Evolutionary conservation across 2,329 filamentous ascomycete genomes (phyloP).

Genomic region (Beauveria sp.): DNA sequence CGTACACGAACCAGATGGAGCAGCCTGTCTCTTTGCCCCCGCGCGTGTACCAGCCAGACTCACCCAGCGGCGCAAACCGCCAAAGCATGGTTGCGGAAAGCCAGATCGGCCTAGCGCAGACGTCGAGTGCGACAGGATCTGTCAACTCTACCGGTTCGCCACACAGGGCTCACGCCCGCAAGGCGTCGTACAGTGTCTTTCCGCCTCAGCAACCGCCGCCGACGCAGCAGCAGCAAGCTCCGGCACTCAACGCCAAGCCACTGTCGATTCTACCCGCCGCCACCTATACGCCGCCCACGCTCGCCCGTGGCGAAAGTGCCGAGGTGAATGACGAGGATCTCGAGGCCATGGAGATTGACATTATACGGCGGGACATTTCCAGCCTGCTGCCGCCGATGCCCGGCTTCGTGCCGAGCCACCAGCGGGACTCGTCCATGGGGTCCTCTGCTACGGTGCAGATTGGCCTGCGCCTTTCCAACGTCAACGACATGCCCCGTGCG

Average conservation of each 20-base stretch:
- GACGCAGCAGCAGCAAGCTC: not conserved
- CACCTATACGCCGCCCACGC: conserved; percentile 31
- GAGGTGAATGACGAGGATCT: conserved; percentile 2
- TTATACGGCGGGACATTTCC: conserved; percentile 8
- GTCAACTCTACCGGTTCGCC: not conserved
- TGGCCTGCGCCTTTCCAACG: conserved; percentile 58
- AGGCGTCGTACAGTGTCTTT: conserved; percentile 20
- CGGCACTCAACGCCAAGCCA: conserved; percentile 18
- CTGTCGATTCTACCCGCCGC: conserved; percentile 38
- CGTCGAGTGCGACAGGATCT: not conserved
- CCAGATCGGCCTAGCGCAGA: conserved; percentile 4
- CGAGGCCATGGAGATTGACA: not conserved
- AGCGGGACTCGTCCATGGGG: conserved; percentile 52
- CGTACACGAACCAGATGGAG: conserved; percentile 7
- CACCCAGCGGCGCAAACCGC: not conserved
- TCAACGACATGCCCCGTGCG: conserved; percentile 38
- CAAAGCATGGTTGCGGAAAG: conserved; percentile 1
- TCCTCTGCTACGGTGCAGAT: conserved; percentile 67
- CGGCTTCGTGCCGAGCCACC: conserved; percentile 25
- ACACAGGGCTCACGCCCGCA: conserved; percentile 9
- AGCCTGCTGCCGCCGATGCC: conserved; percentile 30
- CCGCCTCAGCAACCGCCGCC: conserved; percentile 11
- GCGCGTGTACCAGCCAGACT: not conserved
- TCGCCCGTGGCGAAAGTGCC: not conserved
- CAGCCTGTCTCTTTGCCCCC: conserved; percentile 1